Percentiles rank a stretch among this genome's conserved stretches.
Conservation (phyloP, 1,139 yeast genomes). For the Spencermartinsiella ligniputridi region DNA sequence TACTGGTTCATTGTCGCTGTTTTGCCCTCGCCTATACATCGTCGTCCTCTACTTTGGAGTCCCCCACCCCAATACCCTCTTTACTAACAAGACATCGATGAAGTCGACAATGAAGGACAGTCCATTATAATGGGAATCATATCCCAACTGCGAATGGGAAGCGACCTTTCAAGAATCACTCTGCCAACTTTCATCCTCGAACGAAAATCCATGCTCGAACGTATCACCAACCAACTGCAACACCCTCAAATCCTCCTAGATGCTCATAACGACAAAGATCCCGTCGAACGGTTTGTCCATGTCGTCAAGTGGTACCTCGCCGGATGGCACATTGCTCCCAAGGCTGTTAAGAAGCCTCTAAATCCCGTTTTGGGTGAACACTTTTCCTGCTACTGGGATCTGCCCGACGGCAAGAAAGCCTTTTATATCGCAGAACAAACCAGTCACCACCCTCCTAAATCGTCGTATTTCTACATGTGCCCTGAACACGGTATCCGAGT, state of each 20-base stretch:
- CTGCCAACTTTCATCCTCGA: constrained; percentile 92
- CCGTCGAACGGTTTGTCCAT: constrained; percentile 61
- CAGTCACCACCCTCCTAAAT: constrained; percentile 97
- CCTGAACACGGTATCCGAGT: constrained; percentile 79
- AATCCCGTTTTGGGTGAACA: constrained; percentile 93
- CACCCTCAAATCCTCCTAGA: constrained; percentile 71
- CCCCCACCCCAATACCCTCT: background rate
- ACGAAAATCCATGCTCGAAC: constrained; percentile 91
- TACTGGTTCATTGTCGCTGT: too few relatives aligned
- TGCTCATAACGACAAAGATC: constrained; percentile 58
- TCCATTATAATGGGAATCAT: constrained; percentile 81
- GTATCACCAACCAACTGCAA: constrained; percentile 84
- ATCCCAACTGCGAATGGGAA: constrained; percentile 87
- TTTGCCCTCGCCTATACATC: too few relatives aligned
- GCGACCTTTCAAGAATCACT: constrained; percentile 84
- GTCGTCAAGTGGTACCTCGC: constrained; percentile 87
- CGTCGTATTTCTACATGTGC: constrained; percentile 82
- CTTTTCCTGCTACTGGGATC: constrained; percentile 88
- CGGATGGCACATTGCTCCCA: constrained; percentile 98
- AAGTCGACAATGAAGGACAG: constrained; percentile 85
- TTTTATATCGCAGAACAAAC: constrained; percentile 90
- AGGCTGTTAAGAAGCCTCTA: constrained; percentile 94
- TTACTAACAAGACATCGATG: constrained; percentile 64
- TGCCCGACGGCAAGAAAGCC: constrained; percentile 64
- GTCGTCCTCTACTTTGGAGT: too few relatives aligned